Conservation (phyloP, 306 rosid genomes). For the Medicago lupulina region DNA sequence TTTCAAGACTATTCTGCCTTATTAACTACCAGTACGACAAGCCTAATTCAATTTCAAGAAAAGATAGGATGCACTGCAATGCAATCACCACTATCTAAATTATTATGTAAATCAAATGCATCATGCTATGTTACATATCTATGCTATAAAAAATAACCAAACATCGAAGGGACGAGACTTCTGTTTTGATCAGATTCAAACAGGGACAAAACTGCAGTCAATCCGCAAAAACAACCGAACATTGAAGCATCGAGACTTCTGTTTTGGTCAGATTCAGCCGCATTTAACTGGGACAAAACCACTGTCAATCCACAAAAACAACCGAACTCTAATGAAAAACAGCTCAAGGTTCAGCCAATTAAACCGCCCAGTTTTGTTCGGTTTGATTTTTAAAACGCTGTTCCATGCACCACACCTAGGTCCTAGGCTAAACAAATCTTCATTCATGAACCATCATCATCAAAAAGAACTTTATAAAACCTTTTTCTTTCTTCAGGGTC, state of each 20-base stretch:
- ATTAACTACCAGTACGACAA: neutral
- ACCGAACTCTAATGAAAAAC: neutral
- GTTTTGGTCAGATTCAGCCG: too few species aligned
- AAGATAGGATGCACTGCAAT: neutral
- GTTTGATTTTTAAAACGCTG: neutral
- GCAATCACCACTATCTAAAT: neutral
- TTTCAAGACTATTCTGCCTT: neutral
- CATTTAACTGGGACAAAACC: too few species aligned
- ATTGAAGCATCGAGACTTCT: too few species aligned
- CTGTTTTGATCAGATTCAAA: neutral
- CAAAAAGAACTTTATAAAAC: slow-evolving; percentile 81
- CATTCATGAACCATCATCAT: slow-evolving; percentile 63
- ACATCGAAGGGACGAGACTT: neutral
- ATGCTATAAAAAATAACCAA: neutral
- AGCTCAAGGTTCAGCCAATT: neutral
- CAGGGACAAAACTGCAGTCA: neutral
- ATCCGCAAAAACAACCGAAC: too few species aligned
- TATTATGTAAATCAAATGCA: neutral
- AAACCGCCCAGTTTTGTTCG: neutral
- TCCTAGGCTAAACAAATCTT: slow-evolving; percentile 23
- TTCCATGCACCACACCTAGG: neutral
- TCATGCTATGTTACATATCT: neutral
- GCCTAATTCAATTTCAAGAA: neutral
- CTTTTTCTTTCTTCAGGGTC: slow-evolving; percentile 92
- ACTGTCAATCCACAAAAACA: neutral